Percentiles rank a stretch among this genome's conserved stretches.
Conservation (phyloP, 208 protist species). For the Acanthamoeba triangularis region DNA sequence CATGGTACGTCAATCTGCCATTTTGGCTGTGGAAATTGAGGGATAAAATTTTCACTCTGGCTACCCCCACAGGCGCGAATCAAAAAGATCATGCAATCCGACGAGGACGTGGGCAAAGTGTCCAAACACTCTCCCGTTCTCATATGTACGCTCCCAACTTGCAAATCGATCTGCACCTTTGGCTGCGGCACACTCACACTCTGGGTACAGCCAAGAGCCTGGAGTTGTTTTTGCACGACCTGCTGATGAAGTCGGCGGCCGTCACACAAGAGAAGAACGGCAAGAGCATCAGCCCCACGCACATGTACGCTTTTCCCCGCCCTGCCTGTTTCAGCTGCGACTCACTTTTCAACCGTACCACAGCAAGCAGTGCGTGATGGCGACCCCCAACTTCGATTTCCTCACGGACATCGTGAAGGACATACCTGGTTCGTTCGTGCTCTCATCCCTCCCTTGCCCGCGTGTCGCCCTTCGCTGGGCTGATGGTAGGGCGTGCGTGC, state of each 20-base stretch:
- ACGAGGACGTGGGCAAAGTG: slow-evolving; percentile 68
- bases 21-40: not conserved
- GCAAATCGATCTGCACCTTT: not conserved
- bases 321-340: not conserved
- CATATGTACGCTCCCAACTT: slow-evolving; percentile 13
- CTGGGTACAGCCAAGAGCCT: slow-evolving; percentile 23
- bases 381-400: slow-evolving; percentile 10
- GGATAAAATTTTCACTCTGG: not conserved
- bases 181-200: not conserved
- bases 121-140: slow-evolving; percentile 56
- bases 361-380: slow-evolving; percentile 54
- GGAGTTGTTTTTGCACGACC: slow-evolving; percentile 58
- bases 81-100: slow-evolving; percentile 68
- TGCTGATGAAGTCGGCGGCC: not conserved
- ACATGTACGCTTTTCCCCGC: slow-evolving; percentile 23
- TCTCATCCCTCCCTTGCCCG: not conserved
- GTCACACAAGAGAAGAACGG: slow-evolving; percentile 29
- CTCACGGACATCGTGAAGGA: slow-evolving; percentile 16
- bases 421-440: slow-evolving; percentile 11
- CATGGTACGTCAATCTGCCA: not conserved
- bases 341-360: not conserved
- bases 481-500: not conserved
- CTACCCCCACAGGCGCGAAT: slow-evolving; percentile 44
- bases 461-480: not conserved
- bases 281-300: slow-evolving; percentile 40